phyloP scores from a whole-genome alignment of 768 basidiomycete species.

The Mycena latifolia region DNA sequence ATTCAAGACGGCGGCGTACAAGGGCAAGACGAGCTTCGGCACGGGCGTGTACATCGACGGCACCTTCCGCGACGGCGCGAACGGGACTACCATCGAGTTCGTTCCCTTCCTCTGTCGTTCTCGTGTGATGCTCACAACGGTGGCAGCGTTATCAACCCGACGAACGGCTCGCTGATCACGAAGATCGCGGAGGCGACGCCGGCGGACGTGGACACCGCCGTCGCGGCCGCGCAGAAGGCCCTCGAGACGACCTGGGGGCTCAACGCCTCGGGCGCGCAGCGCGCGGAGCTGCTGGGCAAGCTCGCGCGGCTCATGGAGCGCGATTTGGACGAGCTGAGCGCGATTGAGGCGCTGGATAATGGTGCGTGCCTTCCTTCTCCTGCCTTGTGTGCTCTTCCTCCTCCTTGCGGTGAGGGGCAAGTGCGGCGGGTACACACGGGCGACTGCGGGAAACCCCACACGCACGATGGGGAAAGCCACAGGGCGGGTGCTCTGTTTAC shows the following conservation, averaged over 20 bases:
- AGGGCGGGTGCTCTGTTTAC: too few relatives aligned
- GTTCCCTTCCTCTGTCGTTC: constrained; percentile 11
- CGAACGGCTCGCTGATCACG: constrained; percentile 68
- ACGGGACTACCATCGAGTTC: constrained; percentile 55
- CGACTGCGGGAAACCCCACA: too few relatives aligned
- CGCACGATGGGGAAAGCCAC: too few relatives aligned
- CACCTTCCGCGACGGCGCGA: constrained; percentile 69
- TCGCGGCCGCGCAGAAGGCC: constrained; percentile 69
- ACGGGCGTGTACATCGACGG: constrained; percentile 84
- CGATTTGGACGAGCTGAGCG: constrained; percentile 69
- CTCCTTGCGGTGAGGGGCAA: too few relatives aligned
- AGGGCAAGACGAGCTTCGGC: constrained; percentile 67
- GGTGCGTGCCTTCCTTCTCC: constrained; percentile 42
- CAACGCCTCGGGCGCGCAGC: constrained; percentile 57
- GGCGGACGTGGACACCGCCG: constrained; percentile 77
- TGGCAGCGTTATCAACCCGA: constrained; percentile 70
- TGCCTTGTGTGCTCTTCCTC: too few relatives aligned
- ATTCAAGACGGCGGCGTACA: constrained; percentile 66
- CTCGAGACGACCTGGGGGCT: constrained; percentile 74
- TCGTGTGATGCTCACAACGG: not conserved
- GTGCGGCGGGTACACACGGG: too few relatives aligned
- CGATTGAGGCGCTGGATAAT: constrained; percentile 77
- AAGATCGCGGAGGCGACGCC: constrained; percentile 64
- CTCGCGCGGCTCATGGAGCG: constrained; percentile 70
- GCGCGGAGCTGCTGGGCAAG: constrained; percentile 64